Base-by-base conservation (phyloP, 2,329 filamentous ascomycete genomes). In the Magnaporthiopsis rhizophila region DNA sequence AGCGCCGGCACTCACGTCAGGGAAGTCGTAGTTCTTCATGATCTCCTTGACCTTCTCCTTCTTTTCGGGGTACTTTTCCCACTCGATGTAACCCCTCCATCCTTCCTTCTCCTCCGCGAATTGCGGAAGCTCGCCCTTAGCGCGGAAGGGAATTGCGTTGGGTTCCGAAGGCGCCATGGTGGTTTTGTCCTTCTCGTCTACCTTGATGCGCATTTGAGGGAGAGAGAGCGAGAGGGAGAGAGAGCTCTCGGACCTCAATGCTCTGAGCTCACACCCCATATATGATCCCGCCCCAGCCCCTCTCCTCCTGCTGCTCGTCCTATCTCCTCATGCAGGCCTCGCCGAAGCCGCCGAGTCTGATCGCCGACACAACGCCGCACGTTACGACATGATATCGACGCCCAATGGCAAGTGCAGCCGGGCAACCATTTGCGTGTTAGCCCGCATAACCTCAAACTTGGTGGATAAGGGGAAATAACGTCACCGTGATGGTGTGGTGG, bases 61-160 rank as follows among this genome's bases (percentile, higher is more conserved):
- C 73, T 89, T 90, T 61, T 89, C 85, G 0, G 88, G 87, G 64
- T 89, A 88, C 15, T 84, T 80, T 70, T 89, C 87, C 87, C 87
- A 89, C 69, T 89, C 87, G 7, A 91, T 79, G 66, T 89, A 90
- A 9, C 84, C 45, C 18, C 21, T 21, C 45, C 45, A 53, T 53
- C 45, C 45, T 53, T 53, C 45, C 3, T 53, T 53, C 45, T 53
- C 45, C 45, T 53, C 45, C 21, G 18, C 45, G n/a, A 53, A 53
- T 3, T 53, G 18, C 18, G 45, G 45, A 9, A 53, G 45, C 21
- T 53, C 67, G 26, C 58, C 24, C 57, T 65, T 56, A 26, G 11
- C 28, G 45, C 45, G 45, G 45, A 53, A 53, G 21, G 45, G 45
- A 11, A 53, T 53, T 21, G 45, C 45, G 21, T 53, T 53, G 21